Conservation (phyloP, 1,284 basidiomycete genomes). For the Cutaneotrichosporon sp. region DNA sequence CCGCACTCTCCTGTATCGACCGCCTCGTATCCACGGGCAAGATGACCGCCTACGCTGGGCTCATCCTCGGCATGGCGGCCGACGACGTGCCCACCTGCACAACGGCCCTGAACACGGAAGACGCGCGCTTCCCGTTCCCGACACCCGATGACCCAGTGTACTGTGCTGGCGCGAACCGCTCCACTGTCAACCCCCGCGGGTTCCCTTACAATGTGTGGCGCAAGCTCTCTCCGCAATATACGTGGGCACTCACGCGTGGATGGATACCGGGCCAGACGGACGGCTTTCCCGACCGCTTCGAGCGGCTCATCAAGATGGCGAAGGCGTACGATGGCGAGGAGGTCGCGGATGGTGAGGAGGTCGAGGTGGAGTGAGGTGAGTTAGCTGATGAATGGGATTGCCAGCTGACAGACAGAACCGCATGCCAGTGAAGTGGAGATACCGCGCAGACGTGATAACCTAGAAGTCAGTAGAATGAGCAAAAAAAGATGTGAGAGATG, state of each 20-base stretch:
- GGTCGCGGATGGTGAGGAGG: neutral
- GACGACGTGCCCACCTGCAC: neutral
- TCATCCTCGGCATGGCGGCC: neutral
- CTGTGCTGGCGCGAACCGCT: neutral
- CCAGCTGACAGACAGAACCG: neutral
- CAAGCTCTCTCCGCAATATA: neutral
- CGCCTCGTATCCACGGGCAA: neutral
- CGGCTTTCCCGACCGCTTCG: neutral
- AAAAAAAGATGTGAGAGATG: neutral
- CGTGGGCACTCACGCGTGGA: slow-evolving; percentile 3
- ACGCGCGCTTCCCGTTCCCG: neutral
- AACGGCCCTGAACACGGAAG: neutral
- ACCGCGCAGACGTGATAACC: too few species aligned
- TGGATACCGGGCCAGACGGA: slow-evolving; percentile 2
- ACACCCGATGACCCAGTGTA: neutral
- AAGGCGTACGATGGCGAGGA: neutral
- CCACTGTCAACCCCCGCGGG: slow-evolving; percentile 4
- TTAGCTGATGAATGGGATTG: neutral
- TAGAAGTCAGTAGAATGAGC: neutral
- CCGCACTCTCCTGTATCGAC: neutral
- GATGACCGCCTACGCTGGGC: neutral
- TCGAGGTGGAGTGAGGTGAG: neutral
- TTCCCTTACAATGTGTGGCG: slow-evolving; percentile 5
- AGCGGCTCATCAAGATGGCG: neutral
- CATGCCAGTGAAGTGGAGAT: too few species aligned